Conservation (phyloP, 805 yeast genomes). For the Nakazawaea anatomiae region DNA sequence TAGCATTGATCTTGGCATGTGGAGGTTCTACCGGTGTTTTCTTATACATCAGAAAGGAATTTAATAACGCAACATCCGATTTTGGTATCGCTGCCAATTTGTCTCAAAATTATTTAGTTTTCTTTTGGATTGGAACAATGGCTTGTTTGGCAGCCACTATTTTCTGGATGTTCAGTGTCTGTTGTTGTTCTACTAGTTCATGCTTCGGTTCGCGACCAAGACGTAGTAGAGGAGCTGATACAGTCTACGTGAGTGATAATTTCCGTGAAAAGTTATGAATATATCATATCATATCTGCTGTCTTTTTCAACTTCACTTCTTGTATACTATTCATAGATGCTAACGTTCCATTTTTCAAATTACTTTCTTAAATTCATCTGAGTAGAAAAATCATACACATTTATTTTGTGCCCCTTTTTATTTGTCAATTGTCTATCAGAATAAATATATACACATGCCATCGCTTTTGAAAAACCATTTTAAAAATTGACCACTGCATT, state of each 20-base stretch:
- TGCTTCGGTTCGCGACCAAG: neutral
- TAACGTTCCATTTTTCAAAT: no score
- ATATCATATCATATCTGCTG: no score
- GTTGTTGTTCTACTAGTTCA: slow-evolving; percentile 9
- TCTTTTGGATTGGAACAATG: slow-evolving; percentile 22
- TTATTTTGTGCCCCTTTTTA: no score
- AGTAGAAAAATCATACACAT: no score
- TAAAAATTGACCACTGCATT: slow-evolving; percentile 27
- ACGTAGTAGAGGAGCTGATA: neutral
- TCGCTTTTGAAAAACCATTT: neutral
- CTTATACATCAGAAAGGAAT: slow-evolving; percentile 37
- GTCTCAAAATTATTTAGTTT: slow-evolving; percentile 17
- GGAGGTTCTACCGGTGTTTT: slow-evolving; percentile 63
- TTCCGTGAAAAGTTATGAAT: slow-evolving; percentile 4
- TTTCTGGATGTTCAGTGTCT: slow-evolving; percentile 14
- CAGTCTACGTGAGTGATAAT: neutral
- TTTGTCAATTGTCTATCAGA: no score
- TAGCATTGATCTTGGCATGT: slow-evolving; percentile 35
- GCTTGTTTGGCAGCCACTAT: slow-evolving; percentile 12
- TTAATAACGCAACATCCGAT: slow-evolving; percentile 39
- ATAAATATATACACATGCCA: no score
- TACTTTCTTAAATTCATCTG: no score
- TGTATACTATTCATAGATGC: no score
- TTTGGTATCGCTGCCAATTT: slow-evolving; percentile 54
- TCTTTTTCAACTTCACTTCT: no score